phyloP scores from a whole-genome alignment of 306 rosid genomes.

The Chamaecrista fasciculata region DNA sequence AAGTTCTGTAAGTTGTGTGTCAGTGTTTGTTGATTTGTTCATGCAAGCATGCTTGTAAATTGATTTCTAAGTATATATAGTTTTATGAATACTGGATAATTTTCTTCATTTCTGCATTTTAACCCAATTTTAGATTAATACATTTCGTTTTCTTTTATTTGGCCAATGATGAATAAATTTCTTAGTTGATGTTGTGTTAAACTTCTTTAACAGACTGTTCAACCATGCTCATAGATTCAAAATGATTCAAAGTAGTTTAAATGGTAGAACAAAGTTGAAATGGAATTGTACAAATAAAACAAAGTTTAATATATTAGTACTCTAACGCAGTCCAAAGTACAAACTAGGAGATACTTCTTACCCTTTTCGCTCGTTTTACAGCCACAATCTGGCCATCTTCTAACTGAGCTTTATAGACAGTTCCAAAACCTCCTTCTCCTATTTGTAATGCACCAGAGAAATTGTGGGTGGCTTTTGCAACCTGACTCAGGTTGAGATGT shows the following conservation, averaged over 20 bases:
- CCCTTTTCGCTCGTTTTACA: constrained; percentile 87
- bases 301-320: constrained; percentile 12
- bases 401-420: constrained; percentile 82
- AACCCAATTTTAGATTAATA: too few species aligned
- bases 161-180: too few species aligned
- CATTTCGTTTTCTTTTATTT: too few species aligned
- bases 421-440: constrained; percentile 97
- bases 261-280: constrained; percentile 15
- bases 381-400: constrained; percentile 77
- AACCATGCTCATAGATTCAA: too few species aligned
- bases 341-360: constrained; percentile 26
- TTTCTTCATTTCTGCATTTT: too few species aligned
- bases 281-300: not conserved
- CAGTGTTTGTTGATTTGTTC: too few species aligned
- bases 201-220: not conserved
- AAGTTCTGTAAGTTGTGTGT: too few species aligned
- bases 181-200: too few species aligned
- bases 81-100: too few species aligned
- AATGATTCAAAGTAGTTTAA: constrained; percentile 19
- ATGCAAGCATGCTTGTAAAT: too few species aligned
- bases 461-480: constrained; percentile 68
- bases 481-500: constrained; percentile 72
- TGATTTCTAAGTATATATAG: too few species aligned
- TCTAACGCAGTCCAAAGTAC: not conserved
- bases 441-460: constrained; percentile 71